These are phyloP conservation scores for Calocybe gambosa DNA, from an alignment of 1,284 basidiomycete species.

Conservation along the genomic window DNA sequence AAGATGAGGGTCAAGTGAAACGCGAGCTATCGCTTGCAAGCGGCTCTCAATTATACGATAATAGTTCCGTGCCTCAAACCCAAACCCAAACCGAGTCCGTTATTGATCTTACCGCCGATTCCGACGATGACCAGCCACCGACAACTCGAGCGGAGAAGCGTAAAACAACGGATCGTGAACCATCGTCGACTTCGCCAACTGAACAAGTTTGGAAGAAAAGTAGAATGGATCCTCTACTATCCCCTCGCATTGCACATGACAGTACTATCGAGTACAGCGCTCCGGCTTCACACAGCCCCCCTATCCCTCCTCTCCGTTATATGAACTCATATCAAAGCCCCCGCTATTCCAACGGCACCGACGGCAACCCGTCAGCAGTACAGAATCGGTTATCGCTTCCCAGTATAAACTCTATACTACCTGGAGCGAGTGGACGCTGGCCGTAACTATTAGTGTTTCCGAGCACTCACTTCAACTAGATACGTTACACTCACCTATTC, in stretches of 20 bases:
- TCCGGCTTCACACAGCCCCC: slow-evolving; percentile 6
- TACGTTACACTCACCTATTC: slow-evolving; percentile 12
- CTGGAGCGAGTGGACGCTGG: slow-evolving; percentile 16
- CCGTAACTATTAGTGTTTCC: slow-evolving; percentile 6
- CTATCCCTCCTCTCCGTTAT: slow-evolving; percentile 13
- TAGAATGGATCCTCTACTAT: slow-evolving; percentile 34
- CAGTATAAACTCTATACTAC: slow-evolving; percentile 16
- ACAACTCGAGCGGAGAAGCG: slow-evolving; percentile 42
- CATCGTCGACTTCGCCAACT: slow-evolving; percentile 40
- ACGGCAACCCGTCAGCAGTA: slow-evolving; percentile 4
- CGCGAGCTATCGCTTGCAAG: slow-evolving; percentile 52
- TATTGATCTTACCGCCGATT: slow-evolving; percentile 77
- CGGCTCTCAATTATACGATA: slow-evolving; percentile 22
- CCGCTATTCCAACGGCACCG: slow-evolving; percentile 7
- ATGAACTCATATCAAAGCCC: slow-evolving; percentile 8
- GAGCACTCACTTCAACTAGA: slow-evolving; percentile 10
- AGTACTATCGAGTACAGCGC: slow-evolving; percentile 12
- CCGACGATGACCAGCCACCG: slow-evolving; percentile 45
- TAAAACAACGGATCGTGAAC: slow-evolving; percentile 45
- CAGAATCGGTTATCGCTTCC: slow-evolving; percentile 13
- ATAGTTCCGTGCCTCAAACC: slow-evolving; percentile 18
- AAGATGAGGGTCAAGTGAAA: slow-evolving; percentile 69
- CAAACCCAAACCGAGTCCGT: slow-evolving; percentile 37
- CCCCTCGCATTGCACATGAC: slow-evolving; percentile 4
- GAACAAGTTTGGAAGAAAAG: slow-evolving; percentile 72